Conservation (phyloP, 140 eudicot genomes). For the Oenanthe javanica region DNA sequence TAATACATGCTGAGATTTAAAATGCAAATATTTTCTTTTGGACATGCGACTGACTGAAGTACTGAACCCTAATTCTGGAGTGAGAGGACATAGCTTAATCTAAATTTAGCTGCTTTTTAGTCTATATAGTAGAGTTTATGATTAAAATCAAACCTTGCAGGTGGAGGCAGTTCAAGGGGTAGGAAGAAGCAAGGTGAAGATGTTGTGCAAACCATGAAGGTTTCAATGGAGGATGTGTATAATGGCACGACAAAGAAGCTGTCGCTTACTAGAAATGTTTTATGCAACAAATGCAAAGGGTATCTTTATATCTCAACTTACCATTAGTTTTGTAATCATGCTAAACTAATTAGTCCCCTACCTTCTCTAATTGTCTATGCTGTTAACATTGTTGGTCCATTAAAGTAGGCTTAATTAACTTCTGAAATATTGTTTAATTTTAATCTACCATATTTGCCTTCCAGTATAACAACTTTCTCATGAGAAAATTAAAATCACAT, state of each 20-base stretch:
- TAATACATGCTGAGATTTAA: background rate
- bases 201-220: slow-evolving; percentile 54
- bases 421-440: background rate
- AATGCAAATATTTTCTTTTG: background rate
- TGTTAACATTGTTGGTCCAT: background rate
- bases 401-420: background rate
- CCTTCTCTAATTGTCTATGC: background rate
- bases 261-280: slow-evolving; percentile 59
- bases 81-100: background rate
- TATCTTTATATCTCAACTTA: slow-evolving; percentile 16
- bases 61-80: too few species aligned
- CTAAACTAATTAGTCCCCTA: background rate
- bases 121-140: background rate
- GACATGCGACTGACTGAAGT: background rate
- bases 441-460: background rate
- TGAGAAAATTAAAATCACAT: background rate
- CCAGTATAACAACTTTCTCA: background rate
- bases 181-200: slow-evolving; percentile 65
- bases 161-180: slow-evolving; percentile 43
- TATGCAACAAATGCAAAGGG: slow-evolving; percentile 84
- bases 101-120: background rate
- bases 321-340: background rate
- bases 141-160: slow-evolving; percentile 19
- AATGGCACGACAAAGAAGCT: slow-evolving; percentile 66
- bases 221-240: slow-evolving; percentile 70